Base-by-base conservation (phyloP, 306 rosid species). In the Sesbania bispinosa region DNA sequence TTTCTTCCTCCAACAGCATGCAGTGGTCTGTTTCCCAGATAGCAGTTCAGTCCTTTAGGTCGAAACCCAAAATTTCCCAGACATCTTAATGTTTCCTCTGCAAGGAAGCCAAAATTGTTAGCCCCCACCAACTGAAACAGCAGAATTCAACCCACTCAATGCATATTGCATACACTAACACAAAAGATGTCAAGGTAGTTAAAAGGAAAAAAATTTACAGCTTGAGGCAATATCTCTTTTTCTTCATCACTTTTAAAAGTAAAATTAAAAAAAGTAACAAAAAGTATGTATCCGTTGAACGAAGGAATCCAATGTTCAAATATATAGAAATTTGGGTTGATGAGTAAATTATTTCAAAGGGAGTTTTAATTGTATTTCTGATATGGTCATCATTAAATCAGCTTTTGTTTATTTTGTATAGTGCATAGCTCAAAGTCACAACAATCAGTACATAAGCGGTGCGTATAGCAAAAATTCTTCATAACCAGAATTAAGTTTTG, bases 41-140 rank as follows among this genome's bases (percentile, higher is more conserved):
- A 14, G 48, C 32, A 61, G 10, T 19, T 30, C 45, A 18, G 73
- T 38, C 29, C 43, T 7, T 33, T 23, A 58, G 61, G 29, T 15
- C 7, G 10, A 59, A 45, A 35, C 24, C 32, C n/a, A 11, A 11
- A 35, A 6, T 33, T 21, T 53, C 54, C 52, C n/a, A n/a, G n/a
- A n/a, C 62, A 33, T 57, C 36, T 85, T 84, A 88, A 26, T 83
- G 88, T 71, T 70, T 80, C 63, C 86, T 88, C 89, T 88, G 89
- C 88, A 80, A 73, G 47, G 19, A 68, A 55, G 42, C 43, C 36
- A 76, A 69, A 64, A 69, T 30, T 21, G 80, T 75, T 67, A 74
- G 57, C 30, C 9, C 35, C 48, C 7, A 5, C 15, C n/a, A 7
- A 59, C 14, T 43, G 57, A 71, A 61, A 51, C 53, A 38, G 43